Base-by-base conservation (phyloP, 352 stramenopile species). In the Globisporangium mamillatum region DNA sequence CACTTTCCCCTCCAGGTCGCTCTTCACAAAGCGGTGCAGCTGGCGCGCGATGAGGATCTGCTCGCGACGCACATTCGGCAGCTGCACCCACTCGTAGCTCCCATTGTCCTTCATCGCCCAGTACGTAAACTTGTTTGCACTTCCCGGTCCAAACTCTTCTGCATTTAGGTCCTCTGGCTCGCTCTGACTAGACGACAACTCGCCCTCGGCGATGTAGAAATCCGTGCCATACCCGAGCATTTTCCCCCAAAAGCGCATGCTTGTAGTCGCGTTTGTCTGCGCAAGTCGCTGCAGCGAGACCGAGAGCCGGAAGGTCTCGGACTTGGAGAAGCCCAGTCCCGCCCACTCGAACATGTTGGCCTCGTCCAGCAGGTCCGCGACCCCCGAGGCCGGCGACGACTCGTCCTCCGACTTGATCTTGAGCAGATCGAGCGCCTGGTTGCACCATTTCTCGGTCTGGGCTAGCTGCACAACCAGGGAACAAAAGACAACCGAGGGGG, bases 71-170 rank as follows among this genome's bases (percentile, higher is more conserved):
- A 97, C 88, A 29, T 75, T 84, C 6, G 90, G 90, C 27, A 98
- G 71, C 62, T 94, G 83, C 4, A 84, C 74, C 93, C 92, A 98
- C 54, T 88, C 70, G 70, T 92, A 94, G 48, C 50, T 64, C n/a
- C 84, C 82, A 52, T 93, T 76, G 71, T 92, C 87, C 64, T 89
- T 88, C 83, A 93, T 88, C 3, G 87, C 89, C 89, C 88, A 98
- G 72, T 97, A 98, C 14, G 89, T 97, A 67, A 90, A 91, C 65
- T 94, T 94, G 75, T 98, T 98, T 34, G 70, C 80, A 4, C 92
- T 92, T 16, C 72, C 68, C 12, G 68, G 70, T 1, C 86, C 87
- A 24, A 34, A 44, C 75, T 94, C 82, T 46, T 91, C 79, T 0
- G 89, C 87, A 20, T 91, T 79, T 12, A 67, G 65, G 50, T 96